phyloP scores from a whole-genome alignment of 2,329 filamentous ascomycete genomes.

The Colletotrichum tropicale region DNA sequence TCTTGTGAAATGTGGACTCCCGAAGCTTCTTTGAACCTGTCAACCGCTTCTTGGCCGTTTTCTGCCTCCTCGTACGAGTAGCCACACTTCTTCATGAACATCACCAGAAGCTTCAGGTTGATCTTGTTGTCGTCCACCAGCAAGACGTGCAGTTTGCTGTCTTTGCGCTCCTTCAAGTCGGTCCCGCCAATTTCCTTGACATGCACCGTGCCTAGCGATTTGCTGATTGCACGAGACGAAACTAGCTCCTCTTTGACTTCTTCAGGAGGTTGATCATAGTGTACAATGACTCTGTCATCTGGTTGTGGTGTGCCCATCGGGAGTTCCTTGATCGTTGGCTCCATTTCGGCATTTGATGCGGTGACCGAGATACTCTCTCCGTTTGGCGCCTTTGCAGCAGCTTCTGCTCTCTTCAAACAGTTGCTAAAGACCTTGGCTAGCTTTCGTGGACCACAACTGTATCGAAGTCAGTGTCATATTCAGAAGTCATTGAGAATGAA shows the following conservation, averaged over 20 bases:
- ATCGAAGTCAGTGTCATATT: neutral
- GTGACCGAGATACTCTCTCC: neutral
- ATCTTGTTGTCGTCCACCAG: constrained; percentile 48
- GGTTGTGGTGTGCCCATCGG: neutral
- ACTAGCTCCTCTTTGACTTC: neutral
- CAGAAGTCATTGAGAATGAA: neutral
- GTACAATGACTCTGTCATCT: neutral
- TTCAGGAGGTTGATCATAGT: neutral
- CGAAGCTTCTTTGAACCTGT: constrained; percentile 40
- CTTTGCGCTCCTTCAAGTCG: neutral
- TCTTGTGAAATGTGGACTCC: neutral
- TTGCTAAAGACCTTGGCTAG: constrained; percentile 30
- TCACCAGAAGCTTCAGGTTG: constrained; percentile 45
- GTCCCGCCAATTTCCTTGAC: neutral
- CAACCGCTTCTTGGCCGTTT: constrained; percentile 52
- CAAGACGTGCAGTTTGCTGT: constrained; percentile 28
- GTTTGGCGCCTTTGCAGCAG: neutral
- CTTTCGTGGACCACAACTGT: constrained; percentile 29
- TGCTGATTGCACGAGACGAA: neutral
- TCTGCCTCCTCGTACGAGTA: constrained; percentile 44
- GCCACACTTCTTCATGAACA: constrained; percentile 46
- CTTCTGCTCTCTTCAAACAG: constrained; percentile 22
- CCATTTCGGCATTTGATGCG: neutral
- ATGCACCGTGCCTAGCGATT: neutral
- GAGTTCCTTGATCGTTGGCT: neutral